phyloP scores from a whole-genome alignment of 768 basidiomycete genomes.

The Xanthoconium purpureum region DNA sequence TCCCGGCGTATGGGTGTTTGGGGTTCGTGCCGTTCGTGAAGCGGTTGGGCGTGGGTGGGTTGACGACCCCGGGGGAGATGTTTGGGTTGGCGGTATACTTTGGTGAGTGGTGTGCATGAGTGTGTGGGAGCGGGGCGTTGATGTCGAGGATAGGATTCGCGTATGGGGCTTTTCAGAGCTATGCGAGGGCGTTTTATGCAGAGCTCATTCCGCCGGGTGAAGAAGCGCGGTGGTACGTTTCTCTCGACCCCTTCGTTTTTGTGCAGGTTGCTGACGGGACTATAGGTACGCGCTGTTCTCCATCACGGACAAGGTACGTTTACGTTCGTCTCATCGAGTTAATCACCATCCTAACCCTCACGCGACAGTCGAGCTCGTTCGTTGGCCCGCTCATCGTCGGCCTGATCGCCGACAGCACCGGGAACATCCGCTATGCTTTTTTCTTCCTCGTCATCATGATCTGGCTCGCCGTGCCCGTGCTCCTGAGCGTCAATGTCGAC shows the following conservation, averaged over 20 bases:
- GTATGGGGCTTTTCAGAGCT: slow-evolving; percentile 90
- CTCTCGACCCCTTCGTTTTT: background rate
- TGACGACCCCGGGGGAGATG: slow-evolving; percentile 83
- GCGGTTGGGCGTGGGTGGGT: slow-evolving; percentile 56
- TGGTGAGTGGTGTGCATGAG: slow-evolving; percentile 38
- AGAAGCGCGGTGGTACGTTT: slow-evolving; percentile 78
- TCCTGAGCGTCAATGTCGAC: slow-evolving; percentile 68
- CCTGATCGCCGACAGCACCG: slow-evolving; percentile 81
- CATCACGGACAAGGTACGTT: slow-evolving; percentile 78
- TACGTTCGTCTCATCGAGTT: background rate
- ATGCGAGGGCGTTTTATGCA: slow-evolving; percentile 82
- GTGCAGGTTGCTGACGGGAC: background rate
- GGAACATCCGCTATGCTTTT: slow-evolving; percentile 89
- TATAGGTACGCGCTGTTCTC: slow-evolving; percentile 72
- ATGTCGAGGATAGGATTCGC: slow-evolving; percentile 47
- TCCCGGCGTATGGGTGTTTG: slow-evolving; percentile 80
- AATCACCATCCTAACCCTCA: background rate
- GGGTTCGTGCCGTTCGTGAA: slow-evolving; percentile 65
- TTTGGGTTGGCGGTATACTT: slow-evolving; percentile 80
- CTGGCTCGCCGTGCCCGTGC: slow-evolving; percentile 74
- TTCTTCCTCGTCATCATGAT: slow-evolving; percentile 84
- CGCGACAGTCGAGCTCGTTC: slow-evolving; percentile 80
- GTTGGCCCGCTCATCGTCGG: slow-evolving; percentile 89
- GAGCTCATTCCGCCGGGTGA: slow-evolving; percentile 85
- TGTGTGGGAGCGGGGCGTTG: background rate